Base-by-base conservation (phyloP, 129 eudicot species). In the Silybum marianum region DNA sequence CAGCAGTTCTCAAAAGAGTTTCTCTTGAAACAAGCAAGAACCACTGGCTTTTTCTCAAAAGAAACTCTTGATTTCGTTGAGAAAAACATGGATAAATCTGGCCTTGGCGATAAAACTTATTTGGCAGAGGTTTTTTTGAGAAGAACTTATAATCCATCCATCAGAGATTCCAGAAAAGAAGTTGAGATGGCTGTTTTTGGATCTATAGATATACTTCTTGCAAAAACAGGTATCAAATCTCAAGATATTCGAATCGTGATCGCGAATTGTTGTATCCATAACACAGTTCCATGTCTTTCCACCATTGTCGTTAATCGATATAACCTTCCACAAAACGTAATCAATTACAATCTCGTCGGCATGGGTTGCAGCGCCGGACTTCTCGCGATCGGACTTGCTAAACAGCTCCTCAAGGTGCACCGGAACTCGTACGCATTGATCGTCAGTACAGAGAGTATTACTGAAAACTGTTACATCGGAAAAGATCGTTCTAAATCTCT, bases 321-420 rank as follows among this genome's bases (percentile, higher is more conserved):
- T 77, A 89, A 87, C 87, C 83, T 91, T n/a, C 86, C 73, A 25
- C 86, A 84, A 1, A 73, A 79, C 75, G 67, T 89, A 66, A 39
- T 65, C 30, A 87, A 66, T 83, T 89, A 89, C 75, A 89, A 86
- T 62, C 82, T 91, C 8, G 24, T 26, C 40, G 96, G 96, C 9
- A 91, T 91, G 96, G 96, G 96, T 9, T 91, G 96, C 79, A 87
- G 86, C 38, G 91, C 93, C 9, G 87, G 93, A 18, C 83, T 85
- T 11, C 14, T 69, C 14, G 88, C 93, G 1, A 76, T 87, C 10
- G 93, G 87, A 60, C 87, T 91, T 14, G 91, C 91, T n/a, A 84
- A 85, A 30, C 86, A 86, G 26, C 86, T 91, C 39, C 88, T 89
- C 24, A 87, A 91, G 89, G 93, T 88, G 73, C 83, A 87, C 69